Conservation (phyloP, 1,139 yeast genomes). For the Suhomyces coccinellae region DNA sequence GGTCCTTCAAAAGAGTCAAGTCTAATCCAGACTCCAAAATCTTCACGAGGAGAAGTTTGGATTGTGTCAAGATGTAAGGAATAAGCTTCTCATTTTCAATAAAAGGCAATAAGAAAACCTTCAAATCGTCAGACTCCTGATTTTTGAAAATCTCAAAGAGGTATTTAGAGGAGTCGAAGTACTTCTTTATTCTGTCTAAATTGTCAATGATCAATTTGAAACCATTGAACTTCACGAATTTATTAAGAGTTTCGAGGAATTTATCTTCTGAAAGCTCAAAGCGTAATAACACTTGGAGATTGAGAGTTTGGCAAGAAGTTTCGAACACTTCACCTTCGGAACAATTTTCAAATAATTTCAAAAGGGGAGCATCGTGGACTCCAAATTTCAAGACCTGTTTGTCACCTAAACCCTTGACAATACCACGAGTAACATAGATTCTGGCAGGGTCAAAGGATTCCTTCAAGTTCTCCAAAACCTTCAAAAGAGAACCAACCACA, state of each 20-base stretch:
- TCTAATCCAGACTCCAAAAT: slow-evolving; percentile 13
- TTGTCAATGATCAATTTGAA: slow-evolving; percentile 35
- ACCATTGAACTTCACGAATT: slow-evolving; percentile 47
- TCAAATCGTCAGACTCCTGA: slow-evolving; percentile 8
- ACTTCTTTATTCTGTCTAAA: slow-evolving; percentile 22
- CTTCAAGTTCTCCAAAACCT: slow-evolving; percentile 47
- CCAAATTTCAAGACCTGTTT: slow-evolving; percentile 30
- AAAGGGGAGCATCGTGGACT: slow-evolving; percentile 32
- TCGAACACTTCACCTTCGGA: slow-evolving; percentile 64
- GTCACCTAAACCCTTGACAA: slow-evolving; percentile 49
- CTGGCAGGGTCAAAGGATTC: slow-evolving; percentile 72
- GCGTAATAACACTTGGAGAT: slow-evolving; percentile 46
- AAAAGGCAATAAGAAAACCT: slow-evolving; percentile 6
- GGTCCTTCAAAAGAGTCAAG: slow-evolving; percentile 1
- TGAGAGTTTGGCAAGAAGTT: slow-evolving; percentile 50
- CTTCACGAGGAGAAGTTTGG: slow-evolving; percentile 8
- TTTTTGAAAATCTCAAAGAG: not conserved
- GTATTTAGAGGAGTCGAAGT: slow-evolving; percentile 15
- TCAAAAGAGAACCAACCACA: slow-evolving; percentile 35
- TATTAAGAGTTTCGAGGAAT: slow-evolving; percentile 35
- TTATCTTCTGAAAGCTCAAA: slow-evolving; percentile 21
- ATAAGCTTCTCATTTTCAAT: slow-evolving; percentile 15
- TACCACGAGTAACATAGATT: slow-evolving; percentile 59
- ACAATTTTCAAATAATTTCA: slow-evolving; percentile 49
- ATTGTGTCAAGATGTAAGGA: slow-evolving; percentile 9